phyloP scores from a whole-genome alignment of 352 stramenopile genomes.

The Stephanocyclus meneghinianus region DNA sequence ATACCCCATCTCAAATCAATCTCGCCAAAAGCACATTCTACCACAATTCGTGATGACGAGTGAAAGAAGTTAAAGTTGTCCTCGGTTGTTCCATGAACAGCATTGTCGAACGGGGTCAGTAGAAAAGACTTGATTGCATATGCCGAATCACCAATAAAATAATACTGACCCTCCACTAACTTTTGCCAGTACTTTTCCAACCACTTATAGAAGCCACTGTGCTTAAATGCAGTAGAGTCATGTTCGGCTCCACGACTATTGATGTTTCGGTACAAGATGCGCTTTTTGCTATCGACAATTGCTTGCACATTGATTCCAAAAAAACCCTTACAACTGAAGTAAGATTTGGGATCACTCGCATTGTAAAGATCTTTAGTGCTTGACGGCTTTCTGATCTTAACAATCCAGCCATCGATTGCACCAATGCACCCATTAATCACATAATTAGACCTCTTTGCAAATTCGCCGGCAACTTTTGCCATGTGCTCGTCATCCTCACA shows the following conservation, averaged over 20 bases:
- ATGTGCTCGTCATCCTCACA: neutral
- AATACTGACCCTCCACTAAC: conserved; percentile 17
- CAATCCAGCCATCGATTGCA: conserved; percentile 15
- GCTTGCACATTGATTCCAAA: conserved; percentile 29
- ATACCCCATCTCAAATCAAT: conserved; percentile 40
- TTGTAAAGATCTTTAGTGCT: neutral
- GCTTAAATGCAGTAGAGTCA: conserved; percentile 50
- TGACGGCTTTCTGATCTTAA: conserved; percentile 8
- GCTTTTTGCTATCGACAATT: conserved; percentile 33
- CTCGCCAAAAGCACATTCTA: conserved; percentile 46
- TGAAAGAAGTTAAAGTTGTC: conserved; percentile 49
- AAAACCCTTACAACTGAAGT: conserved; percentile 41
- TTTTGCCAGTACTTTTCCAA: conserved; percentile 19
- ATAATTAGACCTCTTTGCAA: neutral
- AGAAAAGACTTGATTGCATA: conserved; percentile 37
- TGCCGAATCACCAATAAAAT: conserved; percentile 43
- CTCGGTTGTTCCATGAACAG: conserved; percentile 25
- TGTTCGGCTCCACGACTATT: conserved; percentile 24
- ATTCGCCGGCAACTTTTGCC: neutral
- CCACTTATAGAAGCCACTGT: conserved; percentile 20
- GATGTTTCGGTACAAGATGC: conserved; percentile 32
- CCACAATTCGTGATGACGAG: conserved; percentile 20
- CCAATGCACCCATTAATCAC: conserved; percentile 10
- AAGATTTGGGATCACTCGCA: conserved; percentile 14
- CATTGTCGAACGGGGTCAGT: conserved; percentile 40